phyloP scores from a whole-genome alignment of 768 basidiomycete species.

The Pisolithus orientalis region DNA sequence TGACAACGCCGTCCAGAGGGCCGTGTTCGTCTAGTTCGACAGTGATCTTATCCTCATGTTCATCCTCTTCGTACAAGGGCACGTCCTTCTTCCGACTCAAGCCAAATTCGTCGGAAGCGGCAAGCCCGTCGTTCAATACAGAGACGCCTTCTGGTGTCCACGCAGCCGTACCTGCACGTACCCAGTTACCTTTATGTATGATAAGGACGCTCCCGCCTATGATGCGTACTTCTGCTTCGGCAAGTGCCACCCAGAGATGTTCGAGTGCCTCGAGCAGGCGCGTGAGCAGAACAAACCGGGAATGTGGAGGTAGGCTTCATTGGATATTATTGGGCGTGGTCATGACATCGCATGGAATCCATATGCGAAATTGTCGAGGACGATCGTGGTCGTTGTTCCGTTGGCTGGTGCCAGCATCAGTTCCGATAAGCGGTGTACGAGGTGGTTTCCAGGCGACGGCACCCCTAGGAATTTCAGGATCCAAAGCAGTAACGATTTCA shows the following conservation, averaged over 20 bases:
- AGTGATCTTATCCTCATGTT: conserved; percentile 32
- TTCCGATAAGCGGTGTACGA: conserved; percentile 11
- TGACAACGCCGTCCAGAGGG: conserved; percentile 14
- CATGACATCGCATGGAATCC: conserved; percentile 39
- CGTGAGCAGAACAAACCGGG: conserved; percentile 53
- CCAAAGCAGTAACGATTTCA: conserved; percentile 41
- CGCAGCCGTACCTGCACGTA: conserved; percentile 32
- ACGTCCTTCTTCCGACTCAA: conserved; percentile 5
- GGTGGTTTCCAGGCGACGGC: conserved; percentile 61
- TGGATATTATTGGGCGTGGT: background rate
- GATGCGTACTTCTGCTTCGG: conserved; percentile 65
- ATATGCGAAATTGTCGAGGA: conserved; percentile 78
- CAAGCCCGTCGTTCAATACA: background rate
- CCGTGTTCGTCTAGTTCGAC: conserved; percentile 27
- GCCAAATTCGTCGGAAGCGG: conserved; percentile 1
- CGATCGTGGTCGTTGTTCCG: conserved; percentile 64
- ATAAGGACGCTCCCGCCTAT: conserved; percentile 78
- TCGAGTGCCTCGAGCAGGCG: conserved; percentile 47
- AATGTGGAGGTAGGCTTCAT: conserved; percentile 48
- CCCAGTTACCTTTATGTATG: conserved; percentile 65
- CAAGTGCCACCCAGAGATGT: conserved; percentile 45
- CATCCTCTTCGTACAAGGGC: conserved; percentile 32
- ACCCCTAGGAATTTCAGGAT: conserved; percentile 79
- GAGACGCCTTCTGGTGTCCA: background rate
- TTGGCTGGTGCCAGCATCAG: conserved; percentile 28